phyloP scores from a whole-genome alignment of 2,329 filamentous ascomycete species.

The Xylaria sp. region DNA sequence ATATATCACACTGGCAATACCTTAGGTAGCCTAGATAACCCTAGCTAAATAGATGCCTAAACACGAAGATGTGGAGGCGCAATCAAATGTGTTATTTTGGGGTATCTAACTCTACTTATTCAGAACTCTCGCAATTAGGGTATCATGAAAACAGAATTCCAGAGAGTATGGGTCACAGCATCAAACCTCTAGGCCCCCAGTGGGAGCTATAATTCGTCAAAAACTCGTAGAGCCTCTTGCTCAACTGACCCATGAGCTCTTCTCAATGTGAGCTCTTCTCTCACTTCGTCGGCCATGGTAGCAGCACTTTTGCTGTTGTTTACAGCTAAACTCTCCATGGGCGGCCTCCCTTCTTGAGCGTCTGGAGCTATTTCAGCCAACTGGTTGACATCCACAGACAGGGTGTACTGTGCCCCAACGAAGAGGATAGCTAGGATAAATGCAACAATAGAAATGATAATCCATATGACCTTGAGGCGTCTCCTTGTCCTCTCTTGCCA shows the following conservation, averaged over 20 bases:
- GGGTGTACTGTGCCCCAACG: constrained; percentile 51
- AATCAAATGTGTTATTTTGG: constrained; percentile 20
- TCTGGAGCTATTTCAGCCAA: constrained; percentile 32
- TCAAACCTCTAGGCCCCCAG: constrained; percentile 1
- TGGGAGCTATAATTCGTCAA: constrained; percentile 50
- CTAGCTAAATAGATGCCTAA: neutral
- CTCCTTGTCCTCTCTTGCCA: constrained; percentile 75
- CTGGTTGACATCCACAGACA: constrained; percentile 36
- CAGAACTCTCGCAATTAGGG: constrained; percentile 6
- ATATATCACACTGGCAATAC: neutral
- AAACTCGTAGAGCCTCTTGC: constrained; percentile 47
- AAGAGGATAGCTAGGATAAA: constrained; percentile 62
- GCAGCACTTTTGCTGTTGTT: constrained; percentile 44
- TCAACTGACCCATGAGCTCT: constrained; percentile 39
- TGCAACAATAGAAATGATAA: constrained; percentile 62
- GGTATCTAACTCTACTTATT: constrained; percentile 27
- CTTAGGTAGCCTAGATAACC: neutral
- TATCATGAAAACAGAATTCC: constrained; percentile 23
- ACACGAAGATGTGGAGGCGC: neutral
- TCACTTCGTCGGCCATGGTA: constrained; percentile 45
- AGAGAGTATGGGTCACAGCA: neutral
- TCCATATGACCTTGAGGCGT: constrained; percentile 72
- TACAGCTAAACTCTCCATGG: constrained; percentile 29
- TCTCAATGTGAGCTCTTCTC: constrained; percentile 45
- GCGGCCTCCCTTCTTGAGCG: constrained; percentile 24